phyloP scores from a whole-genome alignment of 768 basidiomycete species.

The Hygrocybe coccinea region DNA sequence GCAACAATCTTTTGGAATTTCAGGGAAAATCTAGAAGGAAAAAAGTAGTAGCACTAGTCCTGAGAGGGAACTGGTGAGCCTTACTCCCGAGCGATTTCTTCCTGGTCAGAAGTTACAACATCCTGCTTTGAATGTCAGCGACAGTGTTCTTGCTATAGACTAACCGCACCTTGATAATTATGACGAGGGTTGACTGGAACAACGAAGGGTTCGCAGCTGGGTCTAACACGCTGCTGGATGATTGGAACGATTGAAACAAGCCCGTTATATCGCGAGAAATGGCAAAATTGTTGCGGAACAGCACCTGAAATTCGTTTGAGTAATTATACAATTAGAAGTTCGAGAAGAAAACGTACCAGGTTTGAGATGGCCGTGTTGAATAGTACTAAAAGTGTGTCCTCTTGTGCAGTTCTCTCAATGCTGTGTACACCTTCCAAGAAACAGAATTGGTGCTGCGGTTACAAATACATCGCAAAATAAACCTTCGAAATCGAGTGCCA shows the following conservation, averaged over 20 bases:
- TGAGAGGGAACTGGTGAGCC: constrained; percentile 12
- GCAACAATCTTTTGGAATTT: constrained; percentile 62
- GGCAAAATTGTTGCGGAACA: constrained; percentile 64
- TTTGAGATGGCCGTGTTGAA: constrained; percentile 67
- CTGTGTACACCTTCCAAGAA: constrained; percentile 48
- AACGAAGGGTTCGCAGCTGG: constrained; percentile 53
- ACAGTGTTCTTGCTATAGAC: neutral
- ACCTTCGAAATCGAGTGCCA: constrained; percentile 65
- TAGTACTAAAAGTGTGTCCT: constrained; percentile 57
- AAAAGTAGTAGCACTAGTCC: neutral
- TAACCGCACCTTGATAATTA: constrained; percentile 53
- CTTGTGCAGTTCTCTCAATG: constrained; percentile 59
- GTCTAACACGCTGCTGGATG: constrained; percentile 51
- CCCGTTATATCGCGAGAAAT: constrained; percentile 59
- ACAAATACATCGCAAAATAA: neutral
- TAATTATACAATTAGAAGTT: neutral
- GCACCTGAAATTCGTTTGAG: constrained; percentile 37
- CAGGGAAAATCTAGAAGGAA: constrained; percentile 40
- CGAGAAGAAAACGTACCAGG: constrained; percentile 34
- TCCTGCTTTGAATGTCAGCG: constrained; percentile 37
- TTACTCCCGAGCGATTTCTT: constrained; percentile 55
- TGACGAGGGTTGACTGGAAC: constrained; percentile 54
- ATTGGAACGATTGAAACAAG: constrained; percentile 59
- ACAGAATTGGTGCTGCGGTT: neutral
- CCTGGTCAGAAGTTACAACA: constrained; percentile 56